phyloP scores from a whole-genome alignment of 2,329 filamentous ascomycete species.

The Hymenoscyphus scutula region DNA sequence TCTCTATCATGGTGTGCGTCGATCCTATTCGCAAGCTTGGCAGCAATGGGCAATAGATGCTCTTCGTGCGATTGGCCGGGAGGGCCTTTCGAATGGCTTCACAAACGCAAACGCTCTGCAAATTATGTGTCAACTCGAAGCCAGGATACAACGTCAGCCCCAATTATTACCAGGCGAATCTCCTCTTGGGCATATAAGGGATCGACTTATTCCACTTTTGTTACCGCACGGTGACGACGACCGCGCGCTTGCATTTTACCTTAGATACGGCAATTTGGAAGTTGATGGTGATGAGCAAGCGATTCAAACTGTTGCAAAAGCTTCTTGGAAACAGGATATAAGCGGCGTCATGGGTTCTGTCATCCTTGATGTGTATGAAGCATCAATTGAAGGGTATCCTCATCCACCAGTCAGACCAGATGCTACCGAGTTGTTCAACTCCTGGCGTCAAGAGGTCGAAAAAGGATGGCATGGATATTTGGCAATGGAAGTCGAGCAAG shows the following conservation, averaged over 20 bases:
- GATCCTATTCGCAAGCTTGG: conserved; percentile 25
- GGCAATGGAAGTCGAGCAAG: too few relatives aligned
- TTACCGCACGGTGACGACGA: conserved; percentile 19
- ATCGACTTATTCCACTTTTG: conserved; percentile 21
- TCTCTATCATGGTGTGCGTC: conserved; percentile 22
- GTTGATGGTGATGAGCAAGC: conserved; percentile 15
- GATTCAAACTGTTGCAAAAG: conserved; percentile 21
- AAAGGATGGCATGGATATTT: conserved; percentile 24
- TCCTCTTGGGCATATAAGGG: conserved; percentile 16
- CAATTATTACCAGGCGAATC: background rate
- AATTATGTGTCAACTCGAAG: conserved; percentile 21
- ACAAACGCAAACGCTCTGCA: conserved; percentile 21
- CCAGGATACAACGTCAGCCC: background rate
- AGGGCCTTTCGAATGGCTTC: conserved; percentile 22
- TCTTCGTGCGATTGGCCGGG: conserved; percentile 20
- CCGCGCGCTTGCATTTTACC: conserved; percentile 16
- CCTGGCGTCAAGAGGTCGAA: conserved; percentile 23
- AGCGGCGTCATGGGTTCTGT: conserved; percentile 16
- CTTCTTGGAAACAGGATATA: conserved; percentile 20
- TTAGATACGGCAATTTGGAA: conserved; percentile 18
- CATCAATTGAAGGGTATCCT: background rate
- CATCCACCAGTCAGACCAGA: background rate
- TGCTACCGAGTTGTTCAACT: conserved; percentile 18
- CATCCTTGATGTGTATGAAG: conserved; percentile 19
- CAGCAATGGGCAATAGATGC: conserved; percentile 21